A percentile compares a stretch with the other conserved stretches of the same genome.
These are phyloP conservation scores for Gaultheria prostrata DNA, from an alignment of 148 eudicot species.

Conservation along the genomic window DNA sequence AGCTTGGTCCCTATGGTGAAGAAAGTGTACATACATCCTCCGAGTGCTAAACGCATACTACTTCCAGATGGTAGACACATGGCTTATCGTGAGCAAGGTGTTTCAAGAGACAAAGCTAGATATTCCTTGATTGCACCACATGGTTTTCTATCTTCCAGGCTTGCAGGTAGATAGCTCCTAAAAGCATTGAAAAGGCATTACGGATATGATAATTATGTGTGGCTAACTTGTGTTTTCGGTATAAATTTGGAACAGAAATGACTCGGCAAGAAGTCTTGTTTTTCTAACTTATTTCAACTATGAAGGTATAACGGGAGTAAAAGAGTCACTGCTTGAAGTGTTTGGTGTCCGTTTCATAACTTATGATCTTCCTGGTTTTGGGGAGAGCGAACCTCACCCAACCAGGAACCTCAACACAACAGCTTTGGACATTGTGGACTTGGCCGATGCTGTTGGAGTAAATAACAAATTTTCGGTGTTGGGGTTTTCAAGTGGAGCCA, in stretches of 20 bases:
- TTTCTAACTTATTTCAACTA: background rate
- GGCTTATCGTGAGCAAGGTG: conserved; percentile 78
- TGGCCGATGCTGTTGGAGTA: conserved; percentile 63
- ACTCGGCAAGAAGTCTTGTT: background rate
- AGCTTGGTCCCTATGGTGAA: conserved; percentile 31
- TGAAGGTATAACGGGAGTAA: conserved; percentile 74
- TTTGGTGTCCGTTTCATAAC: conserved; percentile 77
- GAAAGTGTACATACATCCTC: conserved; percentile 65
- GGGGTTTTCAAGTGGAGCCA: conserved; percentile 77
- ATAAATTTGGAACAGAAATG: background rate
- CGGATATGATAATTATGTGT: conserved; percentile 30
- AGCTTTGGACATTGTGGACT: conserved; percentile 64
- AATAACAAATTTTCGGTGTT: conserved; percentile 76
- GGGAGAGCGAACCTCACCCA: conserved; percentile 88
- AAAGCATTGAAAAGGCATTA: conserved; percentile 15
- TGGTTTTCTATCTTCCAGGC: conserved; percentile 75
- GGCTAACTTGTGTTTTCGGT: background rate
- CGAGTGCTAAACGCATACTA: conserved; percentile 53
- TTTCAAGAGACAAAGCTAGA: conserved; percentile 59
- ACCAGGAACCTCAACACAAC: conserved; percentile 72
- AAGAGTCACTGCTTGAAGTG: conserved; percentile 56
- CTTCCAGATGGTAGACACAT: conserved; percentile 86
- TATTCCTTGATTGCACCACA: conserved; percentile 67
- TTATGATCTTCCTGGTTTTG: conserved; percentile 96
- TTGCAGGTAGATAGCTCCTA: conserved; percentile 51